Base-by-base conservation (phyloP, 208 protist species). In the Porcisia hertigi region DNA sequence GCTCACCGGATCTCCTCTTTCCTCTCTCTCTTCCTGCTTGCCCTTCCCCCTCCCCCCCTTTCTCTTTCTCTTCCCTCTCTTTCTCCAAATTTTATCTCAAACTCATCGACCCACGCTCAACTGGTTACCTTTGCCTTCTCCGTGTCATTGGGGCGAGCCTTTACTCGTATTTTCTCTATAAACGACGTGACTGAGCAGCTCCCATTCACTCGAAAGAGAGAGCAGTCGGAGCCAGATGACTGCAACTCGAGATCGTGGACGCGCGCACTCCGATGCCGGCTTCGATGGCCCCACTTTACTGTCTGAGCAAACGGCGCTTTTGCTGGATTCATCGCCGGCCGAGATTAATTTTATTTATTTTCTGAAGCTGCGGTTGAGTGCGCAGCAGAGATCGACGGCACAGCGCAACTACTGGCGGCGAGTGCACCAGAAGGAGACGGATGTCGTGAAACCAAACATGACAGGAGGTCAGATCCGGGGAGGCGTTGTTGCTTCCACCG, bases 271-370 rank as follows among this genome's bases (percentile, higher is more conserved):
- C 8, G 63, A 79, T 25, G 69, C 49, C n/a, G 69, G 39, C 20
- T 88, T 91, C 57, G 84, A 94, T 69, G 87, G 84, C 45, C 59
- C 63, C 5, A 54, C 75, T n/a, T 76, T 96, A 57, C 65, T 96
- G n/a, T 69, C 67, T 7, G 88, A 96, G 83, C 92, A 96, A 72
- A 73, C 65, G 41, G 62, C 85, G 39, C 58, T 96, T 73, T 82
- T 96, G 25, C 73, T 76, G 7, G 64, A 75, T 23, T 83, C 92
- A 2, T 81, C 80, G 3, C 83, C 88, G 6, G 63, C 69, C 1
- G 90, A 96, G 55, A 96, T 96, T 55, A 93, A 84, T 76, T 88
- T 80, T 20, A 64, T 91, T 20, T 57, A 86, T 1, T 96, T 93
- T 74, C 77, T 96, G 3, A 85, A 84, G 34, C 75, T 93, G 20